Conservation (phyloP, 306 rosid genomes). For the Trifolium pratense region DNA sequence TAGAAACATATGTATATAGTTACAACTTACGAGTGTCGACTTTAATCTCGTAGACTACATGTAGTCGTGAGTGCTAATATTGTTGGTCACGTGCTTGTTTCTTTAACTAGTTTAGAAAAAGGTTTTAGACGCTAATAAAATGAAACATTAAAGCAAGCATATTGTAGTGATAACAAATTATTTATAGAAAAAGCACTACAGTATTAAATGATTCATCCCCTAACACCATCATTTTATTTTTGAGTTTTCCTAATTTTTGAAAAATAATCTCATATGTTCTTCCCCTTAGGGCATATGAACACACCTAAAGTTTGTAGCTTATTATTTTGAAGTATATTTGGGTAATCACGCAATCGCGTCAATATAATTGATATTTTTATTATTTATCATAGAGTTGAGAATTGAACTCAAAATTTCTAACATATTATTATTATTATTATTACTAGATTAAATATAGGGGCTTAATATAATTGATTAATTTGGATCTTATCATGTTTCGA, state of each 20-base stretch:
- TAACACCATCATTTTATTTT: conserved; percentile 38
- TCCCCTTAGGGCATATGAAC: conserved; percentile 25
- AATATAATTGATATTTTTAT: background rate
- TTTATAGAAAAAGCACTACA: conserved; percentile 15
- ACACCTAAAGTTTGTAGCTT: conserved; percentile 15
- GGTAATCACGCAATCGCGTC: background rate
- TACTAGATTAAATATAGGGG: too few species aligned
- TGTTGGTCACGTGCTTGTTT: background rate
- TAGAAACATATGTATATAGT: too few species aligned
- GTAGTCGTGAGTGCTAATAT: too few species aligned
- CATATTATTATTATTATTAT: too few species aligned
- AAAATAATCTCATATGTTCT: conserved; percentile 38
- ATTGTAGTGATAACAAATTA: conserved; percentile 5
- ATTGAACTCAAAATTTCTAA: too few species aligned
- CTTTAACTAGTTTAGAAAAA: conserved; percentile 9
- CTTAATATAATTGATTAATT: background rate
- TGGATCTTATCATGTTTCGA: background rate
- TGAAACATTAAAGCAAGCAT: conserved; percentile 5
- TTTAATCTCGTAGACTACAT: too few species aligned
- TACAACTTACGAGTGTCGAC: too few species aligned
- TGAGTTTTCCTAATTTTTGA: conserved; percentile 8
- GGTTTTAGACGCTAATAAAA: conserved; percentile 12
- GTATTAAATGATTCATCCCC: too few species aligned
- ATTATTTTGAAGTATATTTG: background rate
- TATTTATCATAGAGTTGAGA: too few species aligned